Evolutionary conservation across 2,329 filamentous ascomycete species (phyloP), one percentile per base, ranked within the genome.

Genomic region (Colletotrichum camelliae): DNA sequence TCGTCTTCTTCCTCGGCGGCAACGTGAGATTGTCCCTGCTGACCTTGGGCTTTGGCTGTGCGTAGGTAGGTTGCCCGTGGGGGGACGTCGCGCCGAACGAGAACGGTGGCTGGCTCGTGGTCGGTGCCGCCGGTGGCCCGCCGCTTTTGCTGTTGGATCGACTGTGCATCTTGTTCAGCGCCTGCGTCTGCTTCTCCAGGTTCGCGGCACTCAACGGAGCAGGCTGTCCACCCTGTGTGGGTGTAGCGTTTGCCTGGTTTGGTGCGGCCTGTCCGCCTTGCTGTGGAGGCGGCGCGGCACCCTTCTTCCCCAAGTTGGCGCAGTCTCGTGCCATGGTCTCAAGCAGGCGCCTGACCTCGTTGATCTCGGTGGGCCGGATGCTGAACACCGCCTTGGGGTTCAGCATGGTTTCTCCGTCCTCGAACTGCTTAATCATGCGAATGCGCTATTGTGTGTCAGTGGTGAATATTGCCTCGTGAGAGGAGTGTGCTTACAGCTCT

Each of bases 21-120:
- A 92, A 83, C 67, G 90, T 87, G 48, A 93, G 84, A 68, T 90
- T 89, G 0, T 88, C 86, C 70, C 86, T 85, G 43, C 91, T 90
- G 37, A 92, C 83, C 67, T 88, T 85, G 3, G 88, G 85, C 80
- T 87, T 89, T 80, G 83, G 58, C 58, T 62, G 86, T 61, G 89
- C 87, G 77, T 92, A 92, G 8, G 85, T 87, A 3, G 91, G 91
- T 72, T 90, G 89, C 15, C 91, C 91, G 77, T 91, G 89, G 37
- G 92, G 91, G 7, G 91, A 92, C 10, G 87, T 84, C 21, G 87
- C 88, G 15, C 88, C 88, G 72, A 93, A 88, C 31, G 86, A 83
- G 81, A 91, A 92, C 0, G 91, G 91, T 18, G 91, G 88, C 77
- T 92, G 90, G 16, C 88, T 80, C 2, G 88, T 88, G 0, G 90